Conservation (phyloP, 805 yeast genomes). For the Yamadazyma scolyti region DNA sequence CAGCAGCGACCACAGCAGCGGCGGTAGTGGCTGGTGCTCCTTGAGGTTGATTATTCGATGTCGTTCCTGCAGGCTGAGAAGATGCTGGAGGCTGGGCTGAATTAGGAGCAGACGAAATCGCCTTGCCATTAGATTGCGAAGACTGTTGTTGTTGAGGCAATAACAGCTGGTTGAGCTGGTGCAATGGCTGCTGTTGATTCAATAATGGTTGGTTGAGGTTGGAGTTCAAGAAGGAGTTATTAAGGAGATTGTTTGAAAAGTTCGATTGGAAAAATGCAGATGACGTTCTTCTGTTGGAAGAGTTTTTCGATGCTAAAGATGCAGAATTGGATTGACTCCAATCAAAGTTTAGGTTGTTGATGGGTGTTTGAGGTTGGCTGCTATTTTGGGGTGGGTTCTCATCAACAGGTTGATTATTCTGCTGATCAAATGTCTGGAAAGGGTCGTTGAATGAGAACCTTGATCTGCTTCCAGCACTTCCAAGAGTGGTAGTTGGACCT, state of each 20-base stretch:
- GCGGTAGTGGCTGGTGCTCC: constrained; percentile 1
- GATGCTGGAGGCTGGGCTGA: constrained; percentile 1
- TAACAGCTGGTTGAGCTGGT: constrained; percentile 1
- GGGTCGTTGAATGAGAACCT: constrained; percentile 71
- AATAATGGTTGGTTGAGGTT: constrained; percentile 6
- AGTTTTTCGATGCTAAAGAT: constrained; percentile 15
- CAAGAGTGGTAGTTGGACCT: constrained; percentile 4
- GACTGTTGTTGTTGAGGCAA: constrained; percentile 7
- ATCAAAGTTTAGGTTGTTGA: constrained; percentile 11
- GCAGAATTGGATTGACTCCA: constrained; percentile 17
- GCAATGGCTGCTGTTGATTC: constrained; percentile 2
- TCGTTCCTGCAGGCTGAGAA: neutral
- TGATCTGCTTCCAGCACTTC: constrained; percentile 43
- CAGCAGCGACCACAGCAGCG: neutral
- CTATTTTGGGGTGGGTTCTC: constrained; percentile 3
- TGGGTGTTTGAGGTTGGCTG: constrained; percentile 15
- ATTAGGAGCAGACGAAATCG: constrained; percentile 2
- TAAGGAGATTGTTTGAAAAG: constrained; percentile 12
- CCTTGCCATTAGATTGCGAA: neutral
- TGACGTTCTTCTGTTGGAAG: constrained; percentile 49
- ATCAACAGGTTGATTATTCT: neutral
- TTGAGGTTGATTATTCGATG: neutral
- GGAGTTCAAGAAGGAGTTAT: constrained; percentile 11
- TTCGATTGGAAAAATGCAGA: constrained; percentile 44
- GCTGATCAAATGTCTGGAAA: constrained; percentile 14